Evolutionary conservation across 495 filamentous ascomycete genomes (phyloP), one percentile per base, ranked within the genome.

Genomic region (Tuber umbilicatum): DNA sequence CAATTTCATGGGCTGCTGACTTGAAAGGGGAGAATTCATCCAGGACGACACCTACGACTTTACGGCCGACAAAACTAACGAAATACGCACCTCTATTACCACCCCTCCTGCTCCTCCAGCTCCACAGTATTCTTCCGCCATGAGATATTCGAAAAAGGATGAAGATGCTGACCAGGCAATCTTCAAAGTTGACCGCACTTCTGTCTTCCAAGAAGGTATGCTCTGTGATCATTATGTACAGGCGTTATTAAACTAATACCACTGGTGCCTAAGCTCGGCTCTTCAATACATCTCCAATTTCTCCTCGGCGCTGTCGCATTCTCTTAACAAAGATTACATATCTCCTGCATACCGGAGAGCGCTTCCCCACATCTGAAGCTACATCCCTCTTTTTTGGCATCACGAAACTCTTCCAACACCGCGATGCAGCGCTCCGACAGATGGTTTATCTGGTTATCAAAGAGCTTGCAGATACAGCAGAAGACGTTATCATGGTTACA

Each of bases 401-500:
- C 84, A 97, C 94, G 75, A 99, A 99, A 86, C 90, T 99, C 74
- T 99, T 99, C 87, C 95, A 99, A 86, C 97, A 97, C 85, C 97
- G 97, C 84, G 95, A 99, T 89, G 92, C 94, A 79, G 93, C 92
- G 77, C 88, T 99, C 84, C 93, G 95, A 81, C 95, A 99, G 86
- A 98, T 98, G 94, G 94, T 99, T 47, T 97, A 98, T 86, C 87
- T 99, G 42, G 90, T 97, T 78, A 90, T 99, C 86, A 97, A 97
- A 88, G 95, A 99, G 88, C 87, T 99, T 78, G 92, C 94, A 75
- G 88, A 90, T 82, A 96, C 93, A n/a, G 94, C 96, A 41, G 94
- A 98, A 85, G 95, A 99, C 88, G 94, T 97, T 74, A 99, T 99
- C 79, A 98, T 99, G 95, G 94, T 97, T 71, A 99, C 95, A 37